phyloP scores from a whole-genome alignment of 805 yeast species.

The Sugiyamaella marilandica region DNA sequence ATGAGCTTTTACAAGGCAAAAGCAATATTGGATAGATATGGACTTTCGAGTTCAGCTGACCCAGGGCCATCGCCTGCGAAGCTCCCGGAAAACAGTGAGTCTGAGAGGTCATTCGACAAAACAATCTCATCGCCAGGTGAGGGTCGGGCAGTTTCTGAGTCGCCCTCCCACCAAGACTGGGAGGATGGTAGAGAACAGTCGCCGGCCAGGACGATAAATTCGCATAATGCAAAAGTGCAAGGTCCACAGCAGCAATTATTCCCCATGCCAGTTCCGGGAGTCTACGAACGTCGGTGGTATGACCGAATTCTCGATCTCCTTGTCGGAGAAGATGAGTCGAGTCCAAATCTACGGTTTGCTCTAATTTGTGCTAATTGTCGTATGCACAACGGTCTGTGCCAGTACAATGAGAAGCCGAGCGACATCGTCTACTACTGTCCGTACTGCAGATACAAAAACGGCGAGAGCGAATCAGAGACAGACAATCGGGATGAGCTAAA shows the following conservation, averaged over 20 bases:
- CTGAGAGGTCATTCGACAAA: background rate
- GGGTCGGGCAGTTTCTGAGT: background rate
- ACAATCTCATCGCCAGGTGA: background rate
- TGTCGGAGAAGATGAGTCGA: slow-evolving; percentile 60
- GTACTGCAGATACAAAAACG: slow-evolving; percentile 37
- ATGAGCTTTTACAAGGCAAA: slow-evolving; percentile 75
- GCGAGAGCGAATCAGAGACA: slow-evolving; percentile 1
- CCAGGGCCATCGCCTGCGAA: slow-evolving; percentile 23
- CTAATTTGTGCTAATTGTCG: slow-evolving; percentile 64
- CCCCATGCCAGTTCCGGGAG: slow-evolving; percentile 1
- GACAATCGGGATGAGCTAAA: background rate
- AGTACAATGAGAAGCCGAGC: slow-evolving; percentile 55
- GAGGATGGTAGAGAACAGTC: background rate
- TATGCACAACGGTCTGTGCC: slow-evolving; percentile 76
- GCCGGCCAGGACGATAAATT: background rate
- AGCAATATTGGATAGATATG: slow-evolving; percentile 66
- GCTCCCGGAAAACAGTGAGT: background rate
- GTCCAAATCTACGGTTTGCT: slow-evolving; percentile 60
- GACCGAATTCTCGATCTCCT: slow-evolving; percentile 41
- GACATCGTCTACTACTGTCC: slow-evolving; percentile 60
- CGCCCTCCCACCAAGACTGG: background rate
- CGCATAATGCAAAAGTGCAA: background rate
- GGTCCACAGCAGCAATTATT: background rate
- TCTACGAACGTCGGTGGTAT: slow-evolving; percentile 35
- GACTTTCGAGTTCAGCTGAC: slow-evolving; percentile 42